Percentiles rank a stretch among this genome's conserved stretches.
phyloP scores from a whole-genome alignment of 805 yeast species.

The Candida yuanshanica region DNA sequence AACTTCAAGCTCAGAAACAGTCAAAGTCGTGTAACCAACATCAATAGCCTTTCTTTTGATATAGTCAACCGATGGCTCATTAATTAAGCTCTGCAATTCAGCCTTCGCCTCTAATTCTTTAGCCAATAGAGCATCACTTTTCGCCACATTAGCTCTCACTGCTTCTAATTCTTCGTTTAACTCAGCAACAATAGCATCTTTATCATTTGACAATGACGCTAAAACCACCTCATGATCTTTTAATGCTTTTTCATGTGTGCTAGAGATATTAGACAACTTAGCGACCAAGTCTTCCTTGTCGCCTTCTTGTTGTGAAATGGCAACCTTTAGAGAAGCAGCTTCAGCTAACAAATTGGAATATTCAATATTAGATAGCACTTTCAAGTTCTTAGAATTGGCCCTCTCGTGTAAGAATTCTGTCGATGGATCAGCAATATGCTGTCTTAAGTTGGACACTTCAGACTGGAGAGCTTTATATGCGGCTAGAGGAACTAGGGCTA shows the following conservation, averaged over 20 bases:
- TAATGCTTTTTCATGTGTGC: slow-evolving; percentile 3
- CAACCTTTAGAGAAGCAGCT: not conserved
- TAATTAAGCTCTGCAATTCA: slow-evolving; percentile 8
- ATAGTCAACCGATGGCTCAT: slow-evolving; percentile 28
- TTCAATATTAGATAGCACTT: slow-evolving; percentile 7
- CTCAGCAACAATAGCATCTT: slow-evolving; percentile 2
- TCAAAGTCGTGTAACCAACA: not conserved
- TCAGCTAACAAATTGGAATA: slow-evolving; percentile 9
- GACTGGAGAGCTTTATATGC: slow-evolving; percentile 8
- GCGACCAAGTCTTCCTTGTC: slow-evolving; percentile 1
- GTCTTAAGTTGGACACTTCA: slow-evolving; percentile 5
- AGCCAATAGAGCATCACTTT: not conserved
- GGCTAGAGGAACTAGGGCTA: slow-evolving; percentile 15
- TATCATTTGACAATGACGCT: not conserved
- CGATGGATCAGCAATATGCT: slow-evolving; percentile 13
- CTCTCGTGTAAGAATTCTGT: slow-evolving; percentile 10
- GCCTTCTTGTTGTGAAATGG: slow-evolving; percentile 1
- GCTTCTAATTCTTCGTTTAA: slow-evolving; percentile 1
- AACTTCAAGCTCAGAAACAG: slow-evolving; percentile 2
- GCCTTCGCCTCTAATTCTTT: slow-evolving; percentile 1
- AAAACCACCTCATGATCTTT: slow-evolving; percentile 1
- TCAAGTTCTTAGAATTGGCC: slow-evolving; percentile 12
- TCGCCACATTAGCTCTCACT: slow-evolving; percentile 2
- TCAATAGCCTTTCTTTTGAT: slow-evolving; percentile 23
- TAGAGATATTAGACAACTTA: not conserved